Percentiles rank a stretch among this genome's conserved stretches.
phyloP scores from a whole-genome alignment of 2,329 filamentous ascomycete genomes.

The Metarhizium album region DNA sequence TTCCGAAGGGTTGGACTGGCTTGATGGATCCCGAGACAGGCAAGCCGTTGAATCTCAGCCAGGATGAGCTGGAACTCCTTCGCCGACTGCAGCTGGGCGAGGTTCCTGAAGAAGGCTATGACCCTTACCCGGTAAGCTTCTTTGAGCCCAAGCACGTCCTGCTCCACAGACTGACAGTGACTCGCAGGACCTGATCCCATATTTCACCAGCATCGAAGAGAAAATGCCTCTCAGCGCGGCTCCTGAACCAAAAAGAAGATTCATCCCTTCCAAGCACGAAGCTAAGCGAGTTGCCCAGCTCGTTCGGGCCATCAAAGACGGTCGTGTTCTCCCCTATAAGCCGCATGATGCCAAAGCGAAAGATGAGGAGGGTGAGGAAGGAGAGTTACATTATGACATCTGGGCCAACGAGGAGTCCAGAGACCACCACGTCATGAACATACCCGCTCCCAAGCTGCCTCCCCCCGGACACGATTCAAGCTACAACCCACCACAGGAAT shows the following conservation, averaged over 20 bases:
- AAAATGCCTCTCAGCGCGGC: constrained; percentile 91
- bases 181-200: constrained; percentile 71
- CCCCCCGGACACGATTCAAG: constrained; percentile 92
- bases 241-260: constrained; percentile 90
- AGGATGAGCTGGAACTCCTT: constrained; percentile 80
- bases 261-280: constrained; percentile 94
- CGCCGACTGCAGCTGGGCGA: constrained; percentile 84
- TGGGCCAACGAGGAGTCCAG: constrained; percentile 87
- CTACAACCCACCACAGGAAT: constrained; percentile 93
- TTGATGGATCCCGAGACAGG: constrained; percentile 89
- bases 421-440: constrained; percentile 82
- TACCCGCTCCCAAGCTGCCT: constrained; percentile 85
- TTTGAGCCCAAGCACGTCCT: neutral
- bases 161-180: neutral
- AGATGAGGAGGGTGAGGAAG: constrained; percentile 60
- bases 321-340: constrained; percentile 84
- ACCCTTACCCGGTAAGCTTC: constrained; percentile 69
- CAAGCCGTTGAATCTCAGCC: constrained; percentile 77
- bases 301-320: constrained; percentile 89
- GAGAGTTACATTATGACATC: constrained; percentile 70
- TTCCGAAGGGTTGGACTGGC: constrained; percentile 95
- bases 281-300: constrained; percentile 95
- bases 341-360: constrained; percentile 52
- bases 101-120: constrained; percentile 75
- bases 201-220: constrained; percentile 83